These are phyloP conservation scores for Henckelia pumila DNA, from an alignment of 257 asterid genomes.

Conservation along the genomic window DNA sequence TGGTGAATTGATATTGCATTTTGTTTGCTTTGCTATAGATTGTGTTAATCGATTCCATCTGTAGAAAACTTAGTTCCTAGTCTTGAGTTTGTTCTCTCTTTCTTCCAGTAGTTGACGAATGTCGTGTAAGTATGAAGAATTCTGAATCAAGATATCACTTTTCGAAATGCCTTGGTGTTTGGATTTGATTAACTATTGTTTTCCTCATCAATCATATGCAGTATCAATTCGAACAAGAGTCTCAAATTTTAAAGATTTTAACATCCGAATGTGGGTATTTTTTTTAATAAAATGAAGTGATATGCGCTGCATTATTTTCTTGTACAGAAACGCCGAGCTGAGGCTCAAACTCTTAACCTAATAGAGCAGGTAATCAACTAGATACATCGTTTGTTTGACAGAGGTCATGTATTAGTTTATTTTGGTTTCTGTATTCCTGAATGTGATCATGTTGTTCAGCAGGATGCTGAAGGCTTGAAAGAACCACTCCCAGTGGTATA, in stretches of 20 bases:
- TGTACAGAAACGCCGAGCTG: constrained; percentile 72
- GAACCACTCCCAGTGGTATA: constrained; percentile 67
- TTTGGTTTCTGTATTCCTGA: constrained; percentile 21
- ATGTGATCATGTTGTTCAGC: constrained; percentile 38
- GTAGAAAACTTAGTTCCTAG: constrained; percentile 8
- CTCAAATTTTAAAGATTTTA: neutral
- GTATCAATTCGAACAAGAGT: neutral
- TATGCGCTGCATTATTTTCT: constrained; percentile 16
- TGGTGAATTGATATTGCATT: constrained; percentile 20
- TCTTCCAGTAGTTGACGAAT: neutral
- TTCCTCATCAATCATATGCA: constrained; percentile 7
- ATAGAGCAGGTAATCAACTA: constrained; percentile 57
- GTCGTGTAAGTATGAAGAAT: neutral
- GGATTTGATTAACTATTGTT: neutral
- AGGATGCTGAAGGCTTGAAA: constrained; percentile 49
- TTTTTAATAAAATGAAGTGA: constrained; percentile 6
- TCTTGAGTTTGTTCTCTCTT: constrained; percentile 6
- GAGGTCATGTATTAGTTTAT: neutral
- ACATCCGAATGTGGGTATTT: constrained; percentile 2
- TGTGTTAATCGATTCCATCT: neutral
- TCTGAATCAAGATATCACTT: neutral
- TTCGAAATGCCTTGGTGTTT: neutral
- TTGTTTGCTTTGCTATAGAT: neutral
- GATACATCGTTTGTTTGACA: neutral
- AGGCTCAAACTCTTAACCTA: constrained; percentile 55